A percentile compares a stretch with the other conserved stretches of the same genome.
These are phyloP conservation scores for Drechslerella coelobrocha DNA, from an alignment of 2,329 filamentous ascomycete genomes.

Conservation along the genomic window DNA sequence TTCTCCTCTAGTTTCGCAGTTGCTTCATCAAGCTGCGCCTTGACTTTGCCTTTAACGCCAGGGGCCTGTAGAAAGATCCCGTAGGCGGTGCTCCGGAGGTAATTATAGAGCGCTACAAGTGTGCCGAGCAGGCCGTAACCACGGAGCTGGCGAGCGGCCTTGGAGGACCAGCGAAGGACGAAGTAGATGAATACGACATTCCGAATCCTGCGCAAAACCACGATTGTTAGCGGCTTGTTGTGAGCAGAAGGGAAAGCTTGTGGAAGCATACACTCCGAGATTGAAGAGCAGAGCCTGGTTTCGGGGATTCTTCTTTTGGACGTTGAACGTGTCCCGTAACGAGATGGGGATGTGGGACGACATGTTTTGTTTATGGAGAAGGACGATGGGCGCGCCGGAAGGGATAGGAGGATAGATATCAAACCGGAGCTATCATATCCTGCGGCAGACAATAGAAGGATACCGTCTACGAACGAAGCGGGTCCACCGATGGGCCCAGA, in stretches of 20 bases:
- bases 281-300: conserved; percentile 46
- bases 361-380: conserved; percentile 7
- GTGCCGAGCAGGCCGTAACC: conserved; percentile 87
- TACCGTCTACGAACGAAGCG: neutral
- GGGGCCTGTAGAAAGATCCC: conserved; percentile 84
- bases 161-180: conserved; percentile 80
- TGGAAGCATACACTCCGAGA: conserved; percentile 32
- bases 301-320: conserved; percentile 42
- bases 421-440: conserved; percentile 27
- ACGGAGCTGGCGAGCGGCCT: conserved; percentile 80
- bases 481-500: conserved; percentile 7
- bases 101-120: conserved; percentile 74
- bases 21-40: conserved; percentile 80
- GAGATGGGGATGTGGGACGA: conserved; percentile 48
- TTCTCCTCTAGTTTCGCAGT: conserved; percentile 82
- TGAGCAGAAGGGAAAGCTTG: neutral
- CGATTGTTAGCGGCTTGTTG: conserved; percentile 10
- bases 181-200: conserved; percentile 91
- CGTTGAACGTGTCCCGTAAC: conserved; percentile 44
- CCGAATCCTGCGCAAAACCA: conserved; percentile 67
- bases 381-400: conserved; percentile 15
- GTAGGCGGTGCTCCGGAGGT: conserved; percentile 76
- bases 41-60: conserved; percentile 83
- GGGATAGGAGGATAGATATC: conserved; percentile 1
- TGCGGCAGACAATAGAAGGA: neutral